Evolutionary conservation across 345 rosid genomes (phyloP).

Genomic region (Chamaenerion angustifolium): DNA sequence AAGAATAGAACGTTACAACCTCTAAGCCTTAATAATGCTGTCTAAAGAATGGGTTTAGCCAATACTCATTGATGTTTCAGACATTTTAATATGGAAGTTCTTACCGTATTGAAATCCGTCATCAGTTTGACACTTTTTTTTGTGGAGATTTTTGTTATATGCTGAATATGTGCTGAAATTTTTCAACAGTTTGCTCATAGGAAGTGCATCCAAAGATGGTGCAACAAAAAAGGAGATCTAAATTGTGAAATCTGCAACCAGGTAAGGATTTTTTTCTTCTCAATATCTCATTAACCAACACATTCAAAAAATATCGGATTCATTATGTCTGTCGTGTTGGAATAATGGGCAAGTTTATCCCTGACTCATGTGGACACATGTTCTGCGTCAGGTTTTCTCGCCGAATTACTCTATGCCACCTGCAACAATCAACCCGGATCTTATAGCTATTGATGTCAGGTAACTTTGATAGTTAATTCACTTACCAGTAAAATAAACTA

Average conservation of each 20-base stretch:
- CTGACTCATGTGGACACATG: neutral
- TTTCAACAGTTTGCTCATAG: slow-evolving; percentile 48
- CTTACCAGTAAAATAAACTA: neutral
- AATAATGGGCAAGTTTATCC: neutral
- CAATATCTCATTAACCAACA: neutral
- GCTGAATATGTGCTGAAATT: slow-evolving; percentile 6
- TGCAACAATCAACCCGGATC: slow-evolving; percentile 24
- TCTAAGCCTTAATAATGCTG: too few species aligned
- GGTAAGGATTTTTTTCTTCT: slow-evolving; percentile 13
- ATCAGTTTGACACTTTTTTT: neutral
- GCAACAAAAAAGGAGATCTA: slow-evolving; percentile 52
- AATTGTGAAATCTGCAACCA: slow-evolving; percentile 57
- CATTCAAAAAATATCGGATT: neutral
- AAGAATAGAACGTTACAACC: too few species aligned
- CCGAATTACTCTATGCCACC: slow-evolving; percentile 51
- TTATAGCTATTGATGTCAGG: slow-evolving; percentile 51
- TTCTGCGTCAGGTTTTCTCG: slow-evolving; percentile 31
- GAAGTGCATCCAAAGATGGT: slow-evolving; percentile 65
- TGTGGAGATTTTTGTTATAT: neutral
- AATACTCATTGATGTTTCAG: neutral
- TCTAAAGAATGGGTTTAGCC: too few species aligned
- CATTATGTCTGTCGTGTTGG: neutral
- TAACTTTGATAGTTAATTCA: slow-evolving; percentile 6
- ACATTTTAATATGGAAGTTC: neutral
- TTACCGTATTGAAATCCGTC: neutral